Conservation (phyloP, 2,329 filamentous ascomycete genomes). For the Xenosphaeropsis pyriputrescens region DNA sequence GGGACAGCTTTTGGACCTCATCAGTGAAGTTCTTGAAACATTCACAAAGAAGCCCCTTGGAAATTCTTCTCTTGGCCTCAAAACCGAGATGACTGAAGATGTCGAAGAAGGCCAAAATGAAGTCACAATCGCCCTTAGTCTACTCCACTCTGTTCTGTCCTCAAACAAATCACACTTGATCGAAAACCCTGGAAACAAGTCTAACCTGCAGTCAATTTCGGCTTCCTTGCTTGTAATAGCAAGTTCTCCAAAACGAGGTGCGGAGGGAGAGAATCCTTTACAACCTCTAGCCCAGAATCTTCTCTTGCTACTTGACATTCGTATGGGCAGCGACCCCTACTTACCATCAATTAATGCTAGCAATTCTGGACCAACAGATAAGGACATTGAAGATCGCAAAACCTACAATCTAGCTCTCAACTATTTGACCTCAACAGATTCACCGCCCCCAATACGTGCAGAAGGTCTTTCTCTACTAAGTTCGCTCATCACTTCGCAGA, state of each 20-base stretch:
- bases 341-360: constrained; percentile 2
- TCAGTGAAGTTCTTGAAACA: constrained; percentile 38
- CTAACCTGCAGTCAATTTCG: constrained; percentile 30
- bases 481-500: constrained; percentile 35
- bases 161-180: constrained; percentile 33
- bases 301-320: constrained; percentile 37
- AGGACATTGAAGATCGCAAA: constrained; percentile 41
- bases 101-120: constrained; percentile 25
- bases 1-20: constrained; percentile 47
- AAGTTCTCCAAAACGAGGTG: constrained; percentile 7
- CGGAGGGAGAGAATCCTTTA: constrained; percentile 22
- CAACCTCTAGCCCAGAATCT: constrained; percentile 41
- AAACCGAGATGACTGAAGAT: constrained; percentile 23
- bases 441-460: constrained; percentile 49
- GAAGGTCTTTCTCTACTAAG: constrained; percentile 49
- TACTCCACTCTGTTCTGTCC: constrained; percentile 45
- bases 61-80: constrained; percentile 15
- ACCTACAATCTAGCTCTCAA: constrained; percentile 46
- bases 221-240: constrained; percentile 27
- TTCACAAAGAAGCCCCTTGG: background rate
- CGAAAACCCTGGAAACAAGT: constrained; percentile 24
- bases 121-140: constrained; percentile 33
- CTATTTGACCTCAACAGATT: constrained; percentile 46
- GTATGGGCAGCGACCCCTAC: constrained; percentile 33
- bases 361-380: constrained; percentile 25